Base-by-base conservation (phyloP, 768 basidiomycete species). In the Russula abietina region DNA sequence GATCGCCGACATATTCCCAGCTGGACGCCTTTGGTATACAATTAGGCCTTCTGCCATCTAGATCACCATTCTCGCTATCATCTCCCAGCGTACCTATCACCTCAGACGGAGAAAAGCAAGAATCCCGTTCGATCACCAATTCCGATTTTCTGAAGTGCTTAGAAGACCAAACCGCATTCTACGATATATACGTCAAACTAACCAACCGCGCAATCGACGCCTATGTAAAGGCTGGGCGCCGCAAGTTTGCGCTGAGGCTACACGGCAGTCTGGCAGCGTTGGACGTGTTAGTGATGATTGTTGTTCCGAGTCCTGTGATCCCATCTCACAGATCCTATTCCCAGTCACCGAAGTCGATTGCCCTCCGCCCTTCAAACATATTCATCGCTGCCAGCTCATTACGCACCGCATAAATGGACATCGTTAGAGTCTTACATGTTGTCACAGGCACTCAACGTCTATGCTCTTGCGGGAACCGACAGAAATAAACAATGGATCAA, bases 201-300 rank as follows among this genome's bases (percentile, higher is more conserved):
- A 91, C 91, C 3, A 90, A 93, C 69, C 85, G 86, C 57, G 86
- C 93, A 6, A 89, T 97, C 59, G 89, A 92, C 52, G 80, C 88
- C 65, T 97, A 93, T 69, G 87, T 84, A 55, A 86, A 83, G 66
- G 87, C 88, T n/a, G 88, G 87, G 19, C 83, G 94, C 49, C 81
- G 87, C 54, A 89, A 96, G 69, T 91, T 89, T 70, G 93, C 93
- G 11, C 75, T 95, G 39, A 89, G 88, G 68, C 74, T 98, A 54
- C 90, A 94, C 65, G 91, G 90, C 2, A 87, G 82, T 69, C 78
- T 98, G 17, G 96, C 94, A 3, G 91, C 89, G 17, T 81, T 98
- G 41, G 94, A 98, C 67, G 73, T 88, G 96, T 98, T 76, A 66
- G 93, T 76, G 32, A 4, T 14, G 38, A 16, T n/a, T 50, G 41